Percentiles rank a stretch among this genome's conserved stretches.
These are phyloP conservation scores for Verticillium isaacii DNA, from an alignment of 2,329 filamentous ascomycete species.

Conservation along the genomic window DNA sequence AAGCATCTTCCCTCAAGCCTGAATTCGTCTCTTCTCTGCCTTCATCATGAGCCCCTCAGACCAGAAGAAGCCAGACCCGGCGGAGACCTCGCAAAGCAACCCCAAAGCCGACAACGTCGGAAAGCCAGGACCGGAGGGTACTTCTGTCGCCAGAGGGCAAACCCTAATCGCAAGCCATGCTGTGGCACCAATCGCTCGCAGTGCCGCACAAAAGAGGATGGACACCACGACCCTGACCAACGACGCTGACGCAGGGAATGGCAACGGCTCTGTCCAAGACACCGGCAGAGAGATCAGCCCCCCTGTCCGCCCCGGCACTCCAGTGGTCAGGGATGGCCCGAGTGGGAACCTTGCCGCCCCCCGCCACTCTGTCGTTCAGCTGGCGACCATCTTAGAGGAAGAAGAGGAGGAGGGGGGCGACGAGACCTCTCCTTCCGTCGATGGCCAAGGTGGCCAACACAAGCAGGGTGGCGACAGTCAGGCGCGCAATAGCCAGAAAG, in stretches of 20 bases:
- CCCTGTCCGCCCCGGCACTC: not conserved
- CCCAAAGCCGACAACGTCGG: not conserved
- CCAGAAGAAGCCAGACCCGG: no score
- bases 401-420: not conserved
- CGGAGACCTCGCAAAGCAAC: no score
- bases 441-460: not conserved
- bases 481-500: no score
- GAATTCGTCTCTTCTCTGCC: no score
- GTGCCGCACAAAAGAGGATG: not conserved
- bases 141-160: not conserved
- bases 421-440: not conserved
- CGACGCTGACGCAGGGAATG: not conserved
- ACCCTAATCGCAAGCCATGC: not conserved
- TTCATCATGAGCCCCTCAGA: no score
- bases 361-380: not conserved
- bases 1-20: no score
- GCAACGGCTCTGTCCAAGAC: not conserved
- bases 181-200: not conserved
- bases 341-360: not conserved
- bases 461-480: no score
- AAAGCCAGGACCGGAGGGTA: not conserved
- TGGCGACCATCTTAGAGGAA: not conserved
- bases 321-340: not conserved
- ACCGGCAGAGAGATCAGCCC: not conserved
- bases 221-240: not conserved